Evolutionary conservation across 306 rosid species (phyloP).

Genomic region (Vigna radiata): DNA sequence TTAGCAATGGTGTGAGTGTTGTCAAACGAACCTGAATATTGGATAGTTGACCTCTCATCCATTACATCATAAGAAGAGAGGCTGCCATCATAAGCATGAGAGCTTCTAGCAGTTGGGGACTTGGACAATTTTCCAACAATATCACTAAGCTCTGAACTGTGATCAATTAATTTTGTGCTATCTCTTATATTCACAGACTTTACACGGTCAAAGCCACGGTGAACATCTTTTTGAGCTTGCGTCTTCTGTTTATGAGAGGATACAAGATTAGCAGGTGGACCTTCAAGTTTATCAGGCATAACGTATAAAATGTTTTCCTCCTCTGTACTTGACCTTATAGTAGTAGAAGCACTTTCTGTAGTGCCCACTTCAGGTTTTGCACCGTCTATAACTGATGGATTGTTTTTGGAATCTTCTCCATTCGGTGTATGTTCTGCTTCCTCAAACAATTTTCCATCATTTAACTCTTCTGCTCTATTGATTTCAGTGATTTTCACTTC

Average conservation of each 20-base stretch:
- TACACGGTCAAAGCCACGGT: constrained; percentile 36
- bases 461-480: constrained; percentile 36
- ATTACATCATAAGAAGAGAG: constrained; percentile 67
- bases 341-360: constrained; percentile 47
- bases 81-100: constrained; percentile 63
- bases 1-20: constrained; percentile 33
- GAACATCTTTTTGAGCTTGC: constrained; percentile 46
- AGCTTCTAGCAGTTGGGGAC: constrained; percentile 54
- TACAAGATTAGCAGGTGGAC: constrained; percentile 44
- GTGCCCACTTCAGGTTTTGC: constrained; percentile 47
- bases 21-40: constrained; percentile 41
- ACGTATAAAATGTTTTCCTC: constrained; percentile 44
- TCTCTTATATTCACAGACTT: constrained; percentile 47
- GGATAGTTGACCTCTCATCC: constrained; percentile 49
- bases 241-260: constrained; percentile 51
- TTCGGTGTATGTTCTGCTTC: constrained; percentile 15
- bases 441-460: constrained; percentile 25
- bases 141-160: constrained; percentile 53
- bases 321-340: constrained; percentile 49
- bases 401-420: constrained; percentile 42
- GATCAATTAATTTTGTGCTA: constrained; percentile 43
- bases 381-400: constrained; percentile 36
- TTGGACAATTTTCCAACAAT: constrained; percentile 44
- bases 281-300: constrained; percentile 41
- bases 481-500: constrained; percentile 33